A percentile compares a stretch with the other conserved stretches of the same genome.
Conservation (phyloP, 106 monocot genomes). For the Allium cepa region DNA sequence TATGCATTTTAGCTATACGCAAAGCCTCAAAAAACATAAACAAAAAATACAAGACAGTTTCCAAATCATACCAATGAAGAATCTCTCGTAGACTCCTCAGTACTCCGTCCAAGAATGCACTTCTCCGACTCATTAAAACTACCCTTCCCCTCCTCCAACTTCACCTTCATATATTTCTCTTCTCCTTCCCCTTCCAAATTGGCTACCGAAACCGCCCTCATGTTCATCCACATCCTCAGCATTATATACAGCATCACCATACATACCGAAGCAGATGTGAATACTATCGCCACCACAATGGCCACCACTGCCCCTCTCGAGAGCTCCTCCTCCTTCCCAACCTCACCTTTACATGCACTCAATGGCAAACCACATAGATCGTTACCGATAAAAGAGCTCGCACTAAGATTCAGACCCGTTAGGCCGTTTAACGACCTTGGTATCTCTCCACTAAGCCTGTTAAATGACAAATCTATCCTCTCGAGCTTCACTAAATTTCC, state of each 20-base stretch:
- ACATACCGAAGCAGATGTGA: slow-evolving; percentile 56
- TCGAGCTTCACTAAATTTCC: slow-evolving; percentile 75
- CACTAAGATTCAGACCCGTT: slow-evolving; percentile 68
- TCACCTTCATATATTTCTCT: slow-evolving; percentile 5
- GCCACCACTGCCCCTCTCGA: background rate
- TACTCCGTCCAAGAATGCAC: too few relatives aligned
- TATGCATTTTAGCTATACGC: too few relatives aligned
- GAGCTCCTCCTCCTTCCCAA: background rate
- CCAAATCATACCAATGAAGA: too few relatives aligned
- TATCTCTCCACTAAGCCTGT: slow-evolving; percentile 55
- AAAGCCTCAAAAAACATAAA: too few relatives aligned
- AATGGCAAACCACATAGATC: slow-evolving; percentile 69
- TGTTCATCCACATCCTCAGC: slow-evolving; percentile 78
- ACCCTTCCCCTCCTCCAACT: slow-evolving; percentile 7
- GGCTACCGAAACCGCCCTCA: slow-evolving; percentile 76
- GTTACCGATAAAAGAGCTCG: slow-evolving; percentile 34
- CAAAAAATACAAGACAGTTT: too few relatives aligned
- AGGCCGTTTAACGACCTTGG: slow-evolving; percentile 47
- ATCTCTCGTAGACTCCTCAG: too few relatives aligned
- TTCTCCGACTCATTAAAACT: too few relatives aligned
- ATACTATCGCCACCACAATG: slow-evolving; percentile 56
- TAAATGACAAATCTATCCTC: slow-evolving; percentile 71
- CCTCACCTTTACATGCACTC: slow-evolving; percentile 13
- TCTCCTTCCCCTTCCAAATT: slow-evolving; percentile 49
- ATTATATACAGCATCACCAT: slow-evolving; percentile 65